Evolutionary conservation across 495 filamentous ascomycete genomes (phyloP), one percentile per base, ranked within the genome.

Genomic region (Podospora pseudopauciseta): DNA sequence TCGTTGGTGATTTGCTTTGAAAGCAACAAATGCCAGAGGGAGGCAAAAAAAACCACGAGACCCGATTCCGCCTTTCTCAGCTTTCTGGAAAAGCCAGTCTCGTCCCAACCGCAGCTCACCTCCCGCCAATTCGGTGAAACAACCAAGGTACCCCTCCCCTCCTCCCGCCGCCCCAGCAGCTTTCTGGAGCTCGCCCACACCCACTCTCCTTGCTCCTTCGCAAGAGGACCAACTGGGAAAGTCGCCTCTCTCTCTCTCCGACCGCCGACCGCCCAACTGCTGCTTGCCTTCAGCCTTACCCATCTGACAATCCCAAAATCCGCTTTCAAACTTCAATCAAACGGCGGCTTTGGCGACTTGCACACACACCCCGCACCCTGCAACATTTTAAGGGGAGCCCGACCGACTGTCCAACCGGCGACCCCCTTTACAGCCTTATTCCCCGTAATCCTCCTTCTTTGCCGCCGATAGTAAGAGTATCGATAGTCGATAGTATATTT

Each of bases 231-330:
- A 66, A 53, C 65, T 61, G 56, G 53, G 39, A 74, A 65, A 68
- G 60, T 62, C 68, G 68, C 65, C 65, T 64, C 69, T 71, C 65
- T 64, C 69, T 71, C 67, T 32, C 3, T 49, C 64, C 55, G 60
- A 65, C 69, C 65, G 55, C 67, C 72, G 67, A 67, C 68, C 72
- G 69, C 74, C 70, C 74, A 76, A 74, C 73, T 54, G 32, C 59
- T 23, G 23, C 68, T 63, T 76, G 30, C 30, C 3, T 32, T 49
- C 72, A 74, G 74, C 74, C 74, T 70, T 75, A 74, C 44, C 64
- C 26, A 20, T 58, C 32, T 63, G 28, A 18, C 60, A 32, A 39
- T 39, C n/a, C 56, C 56, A 6, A 49, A 49, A 49, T 49, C 39
- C 39, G 6, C 39, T 3, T 49, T 49, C 15, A 5, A 5, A 49